Evolutionary conservation across 345 rosid genomes (phyloP), one percentile per base, ranked within the genome.

Genomic region (Durio zibethinus): DNA sequence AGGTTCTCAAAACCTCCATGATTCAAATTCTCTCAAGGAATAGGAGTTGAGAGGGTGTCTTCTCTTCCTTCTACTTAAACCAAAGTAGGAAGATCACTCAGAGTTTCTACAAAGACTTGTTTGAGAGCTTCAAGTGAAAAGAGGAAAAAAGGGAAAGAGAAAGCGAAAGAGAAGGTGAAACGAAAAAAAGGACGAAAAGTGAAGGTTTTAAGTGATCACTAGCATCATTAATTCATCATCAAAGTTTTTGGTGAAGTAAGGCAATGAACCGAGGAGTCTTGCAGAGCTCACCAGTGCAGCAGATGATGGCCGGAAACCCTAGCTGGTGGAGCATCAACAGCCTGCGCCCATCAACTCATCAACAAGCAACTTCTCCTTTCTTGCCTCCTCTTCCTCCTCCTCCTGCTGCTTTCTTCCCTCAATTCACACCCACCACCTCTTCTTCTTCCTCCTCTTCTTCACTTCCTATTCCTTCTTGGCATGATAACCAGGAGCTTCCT

Each of bases 221-320:
- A 57, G 5, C 35, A n/a, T 10, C n/a, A 4, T 25, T 16, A 29
- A 16, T 4, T 53, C 29, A 27, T 35, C 43, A 42, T 69, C 18
- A 50, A 50, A 15, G 21, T 29, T 16, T 18, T 15, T 36, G 48
- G 52, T 23, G 23, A 23, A 15, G 7, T 0, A 78, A 78, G 69
- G 77, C 63, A 61, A 94, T 92, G 97, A 90, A 94, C 82, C 80
- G 90, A 84, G 91, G 92, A 48, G 90, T 86, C 64, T 80, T 91
- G 85, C 91, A 91, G 83, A 89, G 88, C 82, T 90, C 97, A 63
- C 91, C 92, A 80, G 90, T 90, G 78, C 93, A 89, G 76, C 93
- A 89, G 87, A 80, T 93, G 87, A 87, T 89, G 89, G 83, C 92
- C 78, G 95, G 93, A 78, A 94, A 88, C 93, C 94, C 93, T 88